Percentiles rank a stretch among this genome's conserved stretches.
Evolutionary conservation across 257 asterid genomes (phyloP).

Genomic region (Solanum paucissectum): DNA sequence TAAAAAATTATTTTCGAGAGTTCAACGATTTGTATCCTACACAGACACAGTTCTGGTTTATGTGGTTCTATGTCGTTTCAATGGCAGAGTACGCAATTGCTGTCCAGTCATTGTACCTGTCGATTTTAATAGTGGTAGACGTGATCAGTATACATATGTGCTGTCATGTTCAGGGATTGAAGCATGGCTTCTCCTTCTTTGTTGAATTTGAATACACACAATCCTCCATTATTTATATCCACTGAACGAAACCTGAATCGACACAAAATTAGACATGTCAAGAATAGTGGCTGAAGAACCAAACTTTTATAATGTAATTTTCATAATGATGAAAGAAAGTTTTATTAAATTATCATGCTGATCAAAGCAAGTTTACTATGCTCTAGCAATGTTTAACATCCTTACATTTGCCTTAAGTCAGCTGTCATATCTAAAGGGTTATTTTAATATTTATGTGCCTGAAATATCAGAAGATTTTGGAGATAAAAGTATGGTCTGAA

Average conservation of each 20-base stretch:
- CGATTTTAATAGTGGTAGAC: constrained; percentile 31
- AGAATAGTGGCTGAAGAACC: not conserved
- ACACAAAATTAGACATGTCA: not conserved
- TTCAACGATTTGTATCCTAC: not conserved
- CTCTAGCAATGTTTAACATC: not conserved
- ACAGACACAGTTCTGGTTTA: not conserved
- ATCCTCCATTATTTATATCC: constrained; percentile 65
- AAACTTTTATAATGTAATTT: not conserved
- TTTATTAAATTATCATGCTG: not conserved
- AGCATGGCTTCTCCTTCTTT: constrained; percentile 65
- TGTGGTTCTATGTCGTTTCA: not conserved
- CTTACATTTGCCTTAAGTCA: not conserved
- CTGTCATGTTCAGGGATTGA: constrained; percentile 60
- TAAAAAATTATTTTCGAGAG: not conserved
- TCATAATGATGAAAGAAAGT: not conserved
- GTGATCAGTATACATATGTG: constrained; percentile 74
- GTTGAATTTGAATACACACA: constrained; percentile 52
- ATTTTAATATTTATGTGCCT: not conserved
- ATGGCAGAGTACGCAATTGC: not conserved
- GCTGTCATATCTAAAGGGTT: not conserved
- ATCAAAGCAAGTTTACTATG: not conserved
- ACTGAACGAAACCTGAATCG: constrained; percentile 50
- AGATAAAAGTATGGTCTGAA: not conserved
- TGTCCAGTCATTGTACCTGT: not conserved
- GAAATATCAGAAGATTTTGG: not conserved